These are phyloP conservation scores for Backusella tarrabulga DNA, from an alignment of 192 early-diverging fungal species.

Conservation along the genomic window DNA sequence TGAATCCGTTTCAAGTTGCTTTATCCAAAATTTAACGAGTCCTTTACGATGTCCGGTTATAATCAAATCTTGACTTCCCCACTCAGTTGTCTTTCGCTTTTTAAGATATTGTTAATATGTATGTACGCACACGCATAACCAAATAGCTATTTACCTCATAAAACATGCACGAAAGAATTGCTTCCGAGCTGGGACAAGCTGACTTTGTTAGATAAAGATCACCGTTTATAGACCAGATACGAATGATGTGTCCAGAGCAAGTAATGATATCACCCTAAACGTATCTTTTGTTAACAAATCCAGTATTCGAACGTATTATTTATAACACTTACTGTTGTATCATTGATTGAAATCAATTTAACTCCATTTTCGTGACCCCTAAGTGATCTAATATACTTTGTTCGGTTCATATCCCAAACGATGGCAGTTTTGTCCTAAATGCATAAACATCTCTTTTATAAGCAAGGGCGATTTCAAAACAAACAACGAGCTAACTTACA, in stretches of 20 bases:
- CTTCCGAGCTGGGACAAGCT: slow-evolving; percentile 45
- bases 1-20: slow-evolving; percentile 10
- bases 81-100: slow-evolving; percentile 41
- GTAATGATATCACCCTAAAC: slow-evolving; percentile 61
- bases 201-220: slow-evolving; percentile 56
- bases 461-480: background rate
- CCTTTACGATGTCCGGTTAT: slow-evolving; percentile 61
- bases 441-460: background rate
- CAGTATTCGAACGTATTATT: background rate
- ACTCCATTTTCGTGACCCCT: slow-evolving; percentile 51
- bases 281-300: background rate
- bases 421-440: slow-evolving; percentile 58
- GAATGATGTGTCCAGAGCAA: slow-evolving; percentile 53
- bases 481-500: slow-evolving; percentile 15
- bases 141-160: slow-evolving; percentile 41
- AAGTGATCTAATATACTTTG: slow-evolving; percentile 59
- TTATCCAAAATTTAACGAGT: slow-evolving; percentile 43
- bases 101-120: slow-evolving; percentile 23
- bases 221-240: slow-evolving; percentile 65
- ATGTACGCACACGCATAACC: background rate
- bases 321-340: slow-evolving; percentile 50
- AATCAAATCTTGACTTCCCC: slow-evolving; percentile 46
- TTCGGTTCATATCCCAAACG: slow-evolving; percentile 65
- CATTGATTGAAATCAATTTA: slow-evolving; percentile 52
- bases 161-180: slow-evolving; percentile 52